Evolutionary conservation across 108 stramenopile genomes (phyloP), one percentile per base, ranked within the genome.

Genomic region (Nitzschia sp.): DNA sequence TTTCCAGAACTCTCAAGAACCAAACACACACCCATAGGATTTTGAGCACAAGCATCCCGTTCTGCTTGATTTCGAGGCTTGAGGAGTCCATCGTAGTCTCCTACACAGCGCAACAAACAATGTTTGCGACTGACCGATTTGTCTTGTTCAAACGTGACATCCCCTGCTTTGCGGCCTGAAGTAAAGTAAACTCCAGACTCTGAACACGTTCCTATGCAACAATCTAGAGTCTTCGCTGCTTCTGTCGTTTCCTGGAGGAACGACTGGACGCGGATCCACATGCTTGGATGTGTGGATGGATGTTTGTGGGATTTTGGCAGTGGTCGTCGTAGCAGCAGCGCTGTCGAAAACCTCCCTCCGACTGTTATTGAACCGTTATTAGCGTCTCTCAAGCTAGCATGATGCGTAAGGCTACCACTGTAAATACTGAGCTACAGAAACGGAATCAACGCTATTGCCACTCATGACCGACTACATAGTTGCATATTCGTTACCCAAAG

Each of bases 1-100:
- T 76, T 76, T 17, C 75, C 75, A 0, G 17, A 44, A 53, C 65
- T 70, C 67, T 76, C 69, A 19, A 68, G 42, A 3, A 76, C 75
- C 14, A 76, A 10, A 46, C 74, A 75, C 60, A 75, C 69, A 15
- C 43, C 43, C 9, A 53, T 53, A 0, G 48, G 41, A 63, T 44
- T 69, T 0, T 39, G 21, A 46, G 54, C n/a, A 46, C 74, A 75
- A 10, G 74, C 74, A 14, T 41, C 14, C 40, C 19, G 40, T 48
- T 75, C 74, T 34, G 58, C 52, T 19, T 69, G 44, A 65, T 62
- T 75, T 34, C 62, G 41, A 17, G 74, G 67, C 25, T 58, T 48
- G 14, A 43, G 43, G 42, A 59, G 26, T n/a, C 29, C 24, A 26
- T 41, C 12, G 41, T 15, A 14, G 11, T 29, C 40, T 29, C 53